Evolutionary conservation across 2,329 filamentous ascomycete genomes (phyloP).

Genomic region (Aureobasidium vineae): DNA sequence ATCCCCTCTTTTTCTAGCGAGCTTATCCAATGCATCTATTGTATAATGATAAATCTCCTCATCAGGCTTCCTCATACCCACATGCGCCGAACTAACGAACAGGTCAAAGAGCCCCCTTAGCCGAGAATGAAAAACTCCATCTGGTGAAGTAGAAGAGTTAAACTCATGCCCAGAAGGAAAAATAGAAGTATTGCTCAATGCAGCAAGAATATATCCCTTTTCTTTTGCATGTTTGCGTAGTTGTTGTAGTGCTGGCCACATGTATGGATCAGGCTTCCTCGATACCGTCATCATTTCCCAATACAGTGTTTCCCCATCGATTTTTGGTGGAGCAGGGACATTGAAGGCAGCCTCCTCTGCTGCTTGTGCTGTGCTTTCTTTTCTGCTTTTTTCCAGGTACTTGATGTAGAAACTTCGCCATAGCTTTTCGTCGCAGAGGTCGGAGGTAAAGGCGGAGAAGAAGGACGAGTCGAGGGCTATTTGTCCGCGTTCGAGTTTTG

Average conservation of each 20-base stretch:
- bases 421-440: constrained; percentile 64
- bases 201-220: constrained; percentile 66
- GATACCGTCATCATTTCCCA: constrained; percentile 84
- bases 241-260: constrained; percentile 75
- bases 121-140: constrained; percentile 46
- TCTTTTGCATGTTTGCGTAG: constrained; percentile 50
- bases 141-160: constrained; percentile 49
- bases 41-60: constrained; percentile 75
- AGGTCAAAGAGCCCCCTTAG: constrained; percentile 74
- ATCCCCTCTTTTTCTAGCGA: constrained; percentile 56
- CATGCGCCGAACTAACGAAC: constrained; percentile 81
- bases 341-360: constrained; percentile 35
- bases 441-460: constrained; percentile 71
- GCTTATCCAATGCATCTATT: constrained; percentile 63
- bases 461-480: constrained; percentile 72
- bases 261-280: constrained; percentile 73
- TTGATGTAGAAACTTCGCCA: constrained; percentile 63
- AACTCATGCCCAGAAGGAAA: constrained; percentile 75
- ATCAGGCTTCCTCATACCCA: constrained; percentile 85
- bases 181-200: constrained; percentile 84
- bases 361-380: constrained; percentile 30
- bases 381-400: constrained; percentile 21
- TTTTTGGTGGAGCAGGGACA: constrained; percentile 62
- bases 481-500: constrained; percentile 79
- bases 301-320: constrained; percentile 79